Evolutionary conservation across 805 yeast genomes (phyloP).

Genomic region (Lachancea waltii): DNA sequence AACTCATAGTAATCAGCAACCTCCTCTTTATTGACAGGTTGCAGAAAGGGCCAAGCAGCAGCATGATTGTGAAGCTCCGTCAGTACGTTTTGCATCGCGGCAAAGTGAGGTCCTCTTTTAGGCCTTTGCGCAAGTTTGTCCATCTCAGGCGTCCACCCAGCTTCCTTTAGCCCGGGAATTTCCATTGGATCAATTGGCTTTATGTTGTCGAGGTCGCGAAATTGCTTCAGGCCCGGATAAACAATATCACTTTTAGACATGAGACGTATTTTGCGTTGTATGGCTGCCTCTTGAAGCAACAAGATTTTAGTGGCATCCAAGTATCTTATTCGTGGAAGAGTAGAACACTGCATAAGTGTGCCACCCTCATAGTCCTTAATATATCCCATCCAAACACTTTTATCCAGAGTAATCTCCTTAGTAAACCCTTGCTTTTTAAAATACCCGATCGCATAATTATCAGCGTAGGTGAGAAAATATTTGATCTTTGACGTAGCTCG

Average conservation of each 20-base stretch:
- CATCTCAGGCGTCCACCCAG: conserved; percentile 99
- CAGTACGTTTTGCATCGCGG: conserved; percentile 81
- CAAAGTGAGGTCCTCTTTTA: conserved; percentile 89
- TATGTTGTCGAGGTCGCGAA: conserved; percentile 43
- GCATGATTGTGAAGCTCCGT: conserved; percentile 91
- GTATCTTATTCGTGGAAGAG: conserved; percentile 84
- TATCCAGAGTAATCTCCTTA: conserved; percentile 83
- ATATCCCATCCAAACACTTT: conserved; percentile 93
- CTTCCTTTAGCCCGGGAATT: conserved; percentile 86
- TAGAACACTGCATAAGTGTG: conserved; percentile 93
- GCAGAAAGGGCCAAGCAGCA: conserved; percentile 96
- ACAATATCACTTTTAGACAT: conserved; percentile 75
- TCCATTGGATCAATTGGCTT: conserved; percentile 67
- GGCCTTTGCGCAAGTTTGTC: conserved; percentile 94
- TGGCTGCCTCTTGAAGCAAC: conserved; percentile 85
- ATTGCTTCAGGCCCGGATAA: conserved; percentile 72
- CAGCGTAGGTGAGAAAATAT: conserved; percentile 92
- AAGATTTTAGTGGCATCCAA: conserved; percentile 82
- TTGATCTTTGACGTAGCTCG: conserved; percentile 77
- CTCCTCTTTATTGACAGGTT: conserved; percentile 87
- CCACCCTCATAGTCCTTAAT: conserved; percentile 99
- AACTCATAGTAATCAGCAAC: conserved; percentile 96
- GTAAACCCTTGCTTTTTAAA: conserved; percentile 98
- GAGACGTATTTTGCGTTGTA: conserved; percentile 72
- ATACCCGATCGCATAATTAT: conserved; percentile 97